Conservation (phyloP, 2,329 filamentous ascomycete species). For the Sclerotinia glacialis region DNA sequence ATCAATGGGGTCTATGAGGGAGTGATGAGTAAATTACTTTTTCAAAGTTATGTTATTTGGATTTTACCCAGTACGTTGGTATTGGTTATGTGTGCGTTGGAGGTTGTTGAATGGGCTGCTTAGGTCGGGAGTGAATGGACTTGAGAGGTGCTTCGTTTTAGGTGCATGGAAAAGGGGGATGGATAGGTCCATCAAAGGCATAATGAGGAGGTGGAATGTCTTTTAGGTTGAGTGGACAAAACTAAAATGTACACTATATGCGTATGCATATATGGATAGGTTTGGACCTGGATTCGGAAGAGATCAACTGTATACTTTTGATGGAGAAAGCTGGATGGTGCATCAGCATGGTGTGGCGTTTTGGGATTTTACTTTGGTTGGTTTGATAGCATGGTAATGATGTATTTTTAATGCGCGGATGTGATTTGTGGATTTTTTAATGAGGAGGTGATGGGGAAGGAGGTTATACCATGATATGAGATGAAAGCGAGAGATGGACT, state of each 20-base stretch:
- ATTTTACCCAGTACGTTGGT: slow-evolving; percentile 91
- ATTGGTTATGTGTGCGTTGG: slow-evolving; percentile 85
- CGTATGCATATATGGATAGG: neutral
- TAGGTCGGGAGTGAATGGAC: neutral
- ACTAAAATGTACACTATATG: neutral
- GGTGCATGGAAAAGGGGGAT: neutral
- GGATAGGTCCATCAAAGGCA: neutral
- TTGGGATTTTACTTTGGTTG: neutral
- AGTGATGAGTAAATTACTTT: slow-evolving; percentile 87
- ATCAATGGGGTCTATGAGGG: slow-evolving; percentile 95
- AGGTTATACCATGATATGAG: neutral
- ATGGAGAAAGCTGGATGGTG: neutral
- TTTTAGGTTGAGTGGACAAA: neutral
- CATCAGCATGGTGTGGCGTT: slow-evolving; percentile 16
- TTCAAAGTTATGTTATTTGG: slow-evolving; percentile 96
- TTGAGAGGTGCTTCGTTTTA: neutral
- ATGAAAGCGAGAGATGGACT: neutral
- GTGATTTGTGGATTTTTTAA: neutral
- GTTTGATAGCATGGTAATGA: neutral
- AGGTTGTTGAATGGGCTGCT: slow-evolving; percentile 87
- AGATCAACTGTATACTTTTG: neutral
- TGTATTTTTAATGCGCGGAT: neutral
- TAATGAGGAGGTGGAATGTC: neutral
- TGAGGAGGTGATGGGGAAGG: neutral
- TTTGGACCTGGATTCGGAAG: neutral